Evolutionary conservation across 805 yeast genomes (phyloP), one percentile per base, ranked within the genome.

Genomic region (Candida koratica): DNA sequence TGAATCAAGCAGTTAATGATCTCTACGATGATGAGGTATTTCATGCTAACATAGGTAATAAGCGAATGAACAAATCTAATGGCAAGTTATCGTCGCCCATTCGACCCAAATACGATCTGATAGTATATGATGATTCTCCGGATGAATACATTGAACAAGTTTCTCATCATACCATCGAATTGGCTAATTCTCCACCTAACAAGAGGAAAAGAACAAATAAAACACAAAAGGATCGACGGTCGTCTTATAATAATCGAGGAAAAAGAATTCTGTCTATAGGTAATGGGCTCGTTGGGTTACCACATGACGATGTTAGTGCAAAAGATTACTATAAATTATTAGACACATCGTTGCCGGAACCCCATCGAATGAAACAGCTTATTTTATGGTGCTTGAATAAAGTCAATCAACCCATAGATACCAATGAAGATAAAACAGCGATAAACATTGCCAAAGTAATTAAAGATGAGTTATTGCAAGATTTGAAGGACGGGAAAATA

Each of bases 221-320:
- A 50, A 55, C 17, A 40, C 38, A 41, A 25, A 23, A 54, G 34
- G 45, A 51, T 26, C 61, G 83, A 45, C 52, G 82, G 35, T 51
- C 75, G 1, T 76, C 83, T 1, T 57, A 79, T 44, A 53, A 69
- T 25, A 71, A 73, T 36, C 61, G 93, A 22, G 93, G 93, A 6
- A 81, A 80, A 48, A 58, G 93, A 18, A 74, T 79, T 2, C 82
- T 84, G 50, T 79, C 88, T 0, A 73, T 83, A 5, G 88, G 89
- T 2, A 81, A 80, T 49, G 90, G 89, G 2, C 77, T 76, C 46
- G 67, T 64, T 2, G 84, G 81, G 0, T 71, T 70, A 19, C 89
- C 89, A 2, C 89, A 83, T 52, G 64, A 69, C 1, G 79, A 76
- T 30, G 75, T 84, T 1, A 69, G 76, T 0, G 61, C 67, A 0